phyloP scores from a whole-genome alignment of 2,329 filamentous ascomycete genomes.

The Westerdykella sp. region DNA sequence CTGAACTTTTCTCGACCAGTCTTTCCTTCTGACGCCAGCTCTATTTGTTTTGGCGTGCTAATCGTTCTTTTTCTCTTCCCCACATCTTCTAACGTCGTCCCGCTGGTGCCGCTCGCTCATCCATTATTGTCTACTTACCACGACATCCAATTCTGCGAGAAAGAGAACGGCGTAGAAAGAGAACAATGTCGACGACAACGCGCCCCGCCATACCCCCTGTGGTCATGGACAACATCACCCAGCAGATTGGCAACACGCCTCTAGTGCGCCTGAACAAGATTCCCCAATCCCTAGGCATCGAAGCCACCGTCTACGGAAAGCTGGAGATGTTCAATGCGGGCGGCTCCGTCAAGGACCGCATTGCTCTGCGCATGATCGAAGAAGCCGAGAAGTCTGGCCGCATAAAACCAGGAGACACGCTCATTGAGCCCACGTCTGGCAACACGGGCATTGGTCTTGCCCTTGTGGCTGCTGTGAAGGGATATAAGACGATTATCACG shows the following conservation, averaged over 20 bases:
- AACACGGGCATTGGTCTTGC: constrained; percentile 97
- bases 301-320: constrained; percentile 85
- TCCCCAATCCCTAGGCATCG: constrained; percentile 81
- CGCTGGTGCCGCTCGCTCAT: neutral
- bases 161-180: neutral
- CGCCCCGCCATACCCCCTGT: constrained; percentile 49
- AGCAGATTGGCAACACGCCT: constrained; percentile 95
- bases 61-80: neutral
- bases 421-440: constrained; percentile 96
- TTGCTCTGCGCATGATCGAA: constrained; percentile 95
- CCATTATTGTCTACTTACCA: neutral
- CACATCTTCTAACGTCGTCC: neutral
- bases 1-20: too few relatives aligned
- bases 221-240: constrained; percentile 62
- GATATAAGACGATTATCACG: constrained; percentile 98
- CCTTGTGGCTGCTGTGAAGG: constrained; percentile 89
- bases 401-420: constrained; percentile 92
- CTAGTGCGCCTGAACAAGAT: constrained; percentile 90
- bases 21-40: too few relatives aligned
- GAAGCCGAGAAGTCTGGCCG: constrained; percentile 84
- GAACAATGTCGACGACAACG: constrained; percentile 45
- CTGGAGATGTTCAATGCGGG: constrained; percentile 91
- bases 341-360: constrained; percentile 89
- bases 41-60: neutral
- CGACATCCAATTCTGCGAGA: neutral